phyloP scores from a whole-genome alignment of 2,329 filamentous ascomycete species.

The Aspergillus novoparasiticus region DNA sequence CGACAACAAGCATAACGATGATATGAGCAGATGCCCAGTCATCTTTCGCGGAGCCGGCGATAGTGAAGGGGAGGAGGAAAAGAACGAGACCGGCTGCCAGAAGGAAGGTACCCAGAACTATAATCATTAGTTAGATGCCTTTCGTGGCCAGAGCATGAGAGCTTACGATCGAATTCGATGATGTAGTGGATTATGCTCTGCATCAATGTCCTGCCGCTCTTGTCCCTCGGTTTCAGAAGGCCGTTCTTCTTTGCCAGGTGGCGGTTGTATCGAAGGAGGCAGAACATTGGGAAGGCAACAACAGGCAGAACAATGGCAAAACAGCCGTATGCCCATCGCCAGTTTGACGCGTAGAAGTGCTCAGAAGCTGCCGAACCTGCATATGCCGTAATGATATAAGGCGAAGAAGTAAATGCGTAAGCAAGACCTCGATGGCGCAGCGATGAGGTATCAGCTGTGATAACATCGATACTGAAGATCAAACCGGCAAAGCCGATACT shows the following conservation, averaged over 20 bases:
- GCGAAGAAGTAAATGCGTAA: constrained; percentile 59
- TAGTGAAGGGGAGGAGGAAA: constrained; percentile 47
- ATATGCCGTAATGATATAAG: constrained; percentile 63
- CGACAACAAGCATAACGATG: constrained; percentile 55
- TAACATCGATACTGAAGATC: constrained; percentile 58
- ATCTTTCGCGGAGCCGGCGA: constrained; percentile 44
- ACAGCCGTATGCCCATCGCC: constrained; percentile 63
- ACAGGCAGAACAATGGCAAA: constrained; percentile 62
- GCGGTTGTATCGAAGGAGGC: constrained; percentile 56
- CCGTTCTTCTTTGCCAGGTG: constrained; percentile 57
- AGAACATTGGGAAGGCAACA: constrained; percentile 56
- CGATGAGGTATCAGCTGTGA: constrained; percentile 62
- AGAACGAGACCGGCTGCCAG: constrained; percentile 61
- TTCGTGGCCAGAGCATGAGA: neutral
- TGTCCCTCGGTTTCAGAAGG: constrained; percentile 41
- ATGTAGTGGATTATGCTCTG: constrained; percentile 54
- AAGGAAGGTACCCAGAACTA: constrained; percentile 59
- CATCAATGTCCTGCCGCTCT: constrained; percentile 46
- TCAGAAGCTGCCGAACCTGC: constrained; percentile 54
- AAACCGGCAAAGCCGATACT: constrained; percentile 58
- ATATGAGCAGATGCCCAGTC: constrained; percentile 49
- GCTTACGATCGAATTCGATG: constrained; percentile 59
- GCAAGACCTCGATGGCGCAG: constrained; percentile 62
- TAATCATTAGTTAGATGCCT: neutral
- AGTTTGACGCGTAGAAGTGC: constrained; percentile 54